Base-by-base conservation (phyloP, 2,329 filamentous ascomycete species). In the Fusarium duplospermum region DNA sequence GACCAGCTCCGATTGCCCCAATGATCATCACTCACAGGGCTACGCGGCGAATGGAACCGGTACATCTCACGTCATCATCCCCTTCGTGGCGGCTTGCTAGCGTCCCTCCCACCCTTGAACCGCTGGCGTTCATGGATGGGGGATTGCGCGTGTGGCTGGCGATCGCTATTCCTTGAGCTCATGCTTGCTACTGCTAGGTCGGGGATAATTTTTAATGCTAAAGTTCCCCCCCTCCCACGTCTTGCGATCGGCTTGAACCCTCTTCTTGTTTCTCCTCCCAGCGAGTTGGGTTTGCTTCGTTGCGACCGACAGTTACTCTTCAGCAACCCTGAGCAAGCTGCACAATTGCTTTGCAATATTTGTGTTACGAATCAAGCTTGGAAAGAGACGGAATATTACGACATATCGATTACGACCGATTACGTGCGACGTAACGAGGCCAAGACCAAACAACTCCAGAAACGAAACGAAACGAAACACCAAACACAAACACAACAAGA, bases 1-100 rank as follows among this genome's bases (percentile, higher is more conserved):
- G 56, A n/a, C 24, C 22, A 59, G 59, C 45, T 67, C 70, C 20
- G 54, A 33, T n/a, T 16, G 22, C 20, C 24, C 56, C 52, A 58
- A 52, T 38, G 40, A 62, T 62, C 42, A 45, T 16, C 11, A 20
- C 31, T 27, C 16, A 27, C 22, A 36, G 29, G 22, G 64, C 6
- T 47, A 56, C 27, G 69, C 66, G 64, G 71, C 74, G 56, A 61
- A 66, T 70, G 57, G 67, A 64, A 52, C 35, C 62, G 14, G 60
- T 22, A 42, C 69, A 58, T 77, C 75, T 77, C 75, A 77, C 75
- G 75, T 77, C 75, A 77, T 77, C 75, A 67, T 73, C 63, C 29
- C 50, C 64, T 62, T 65, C 70, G 73, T 73, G 71, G 71, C 66
- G 73, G 66, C 54, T 58, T 54, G 22, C 35, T 33, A 66, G 50